Evolutionary conservation across 2,329 filamentous ascomycete genomes (phyloP).

Genomic region (Beauveria rudraprayagi): DNA sequence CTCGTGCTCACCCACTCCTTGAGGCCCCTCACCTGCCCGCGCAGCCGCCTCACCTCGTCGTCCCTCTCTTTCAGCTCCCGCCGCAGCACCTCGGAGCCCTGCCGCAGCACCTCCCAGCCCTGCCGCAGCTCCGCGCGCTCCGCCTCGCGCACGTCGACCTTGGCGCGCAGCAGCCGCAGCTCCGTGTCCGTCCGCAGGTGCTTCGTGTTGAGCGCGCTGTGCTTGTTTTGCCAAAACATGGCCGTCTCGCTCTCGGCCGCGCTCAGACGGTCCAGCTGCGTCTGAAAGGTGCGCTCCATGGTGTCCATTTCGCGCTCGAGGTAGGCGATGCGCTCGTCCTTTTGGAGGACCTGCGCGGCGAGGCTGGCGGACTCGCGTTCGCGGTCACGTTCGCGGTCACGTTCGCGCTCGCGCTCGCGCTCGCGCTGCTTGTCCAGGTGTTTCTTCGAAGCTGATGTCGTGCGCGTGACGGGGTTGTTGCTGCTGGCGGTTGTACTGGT

Average conservation of each 20-base stretch:
- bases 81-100: constrained; percentile 40
- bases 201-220: constrained; percentile 44
- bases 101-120: constrained; percentile 40
- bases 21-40: constrained; percentile 55
- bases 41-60: constrained; percentile 45
- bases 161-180: constrained; percentile 40
- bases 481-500: constrained; percentile 17
- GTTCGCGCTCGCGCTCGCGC: constrained; percentile 10
- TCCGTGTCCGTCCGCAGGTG: constrained; percentile 45
- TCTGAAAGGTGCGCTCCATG: constrained; percentile 46
- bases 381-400: constrained; percentile 15
- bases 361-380: constrained; percentile 19
- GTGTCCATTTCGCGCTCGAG: constrained; percentile 44
- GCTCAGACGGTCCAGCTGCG: constrained; percentile 44
- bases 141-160: constrained; percentile 39
- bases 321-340: constrained; percentile 43
- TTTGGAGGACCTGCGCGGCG: constrained; percentile 31
- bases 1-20: constrained; percentile 66
- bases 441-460: neutral
- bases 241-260: constrained; percentile 47
- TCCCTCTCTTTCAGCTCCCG: constrained; percentile 42
- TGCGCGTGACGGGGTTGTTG: constrained; percentile 12
- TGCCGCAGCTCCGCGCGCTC: constrained; percentile 42
- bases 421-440: constrained; percentile 9
- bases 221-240: constrained; percentile 50